Base-by-base conservation (phyloP, 768 basidiomycete genomes). In the Serpula lacrymans region DNA sequence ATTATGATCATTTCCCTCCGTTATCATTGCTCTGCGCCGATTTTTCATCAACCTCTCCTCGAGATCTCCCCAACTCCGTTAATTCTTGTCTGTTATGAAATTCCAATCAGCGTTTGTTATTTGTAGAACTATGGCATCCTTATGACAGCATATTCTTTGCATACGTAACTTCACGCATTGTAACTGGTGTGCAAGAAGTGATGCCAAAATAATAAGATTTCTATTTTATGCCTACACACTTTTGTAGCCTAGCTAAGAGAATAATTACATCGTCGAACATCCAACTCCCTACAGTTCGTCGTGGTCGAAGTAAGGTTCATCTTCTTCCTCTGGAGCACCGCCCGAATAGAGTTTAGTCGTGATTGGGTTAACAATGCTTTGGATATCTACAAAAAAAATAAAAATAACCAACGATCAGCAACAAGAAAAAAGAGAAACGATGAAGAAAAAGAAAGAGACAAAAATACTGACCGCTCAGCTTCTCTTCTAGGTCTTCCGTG, bases 401-500 rank as follows among this genome's bases (percentile, higher is more conserved):
- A 40, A 18, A 35, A 7, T 25, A 32, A 20, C 50, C 20, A 51
- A 33, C 22, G 11, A 31, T 10, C n/a, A n/a, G n/a, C 9, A 43
- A 30, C 11, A 3, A 11, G n/a, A n/a, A n/a, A n/a, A n/a, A n/a
- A n/a, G n/a, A n/a, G n/a, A n/a, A n/a, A n/a, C 13, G 1, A 26
- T 5, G 12, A 6, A n/a, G n/a, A 26, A 39, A 38, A 14, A 48
- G 5, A 36, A 9, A 13, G 29, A 29, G 14, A 36, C 3, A 39
- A 35, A 17, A 22, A 22, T 32, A 62, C 68, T 13, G 24, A 70
- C 68, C 75, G 39, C 77, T 69, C 52, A 93, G 69, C 72, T 93
- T 90, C 74, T 96, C 94, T 60, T 97, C 93, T 17, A 93, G 69
- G 42, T 95, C 91, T 59, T 95, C 94, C 31, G 83, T 81, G 24